phyloP scores from a whole-genome alignment of 164 flowering plant genomes.

The Paratinospora sagittata region DNA sequence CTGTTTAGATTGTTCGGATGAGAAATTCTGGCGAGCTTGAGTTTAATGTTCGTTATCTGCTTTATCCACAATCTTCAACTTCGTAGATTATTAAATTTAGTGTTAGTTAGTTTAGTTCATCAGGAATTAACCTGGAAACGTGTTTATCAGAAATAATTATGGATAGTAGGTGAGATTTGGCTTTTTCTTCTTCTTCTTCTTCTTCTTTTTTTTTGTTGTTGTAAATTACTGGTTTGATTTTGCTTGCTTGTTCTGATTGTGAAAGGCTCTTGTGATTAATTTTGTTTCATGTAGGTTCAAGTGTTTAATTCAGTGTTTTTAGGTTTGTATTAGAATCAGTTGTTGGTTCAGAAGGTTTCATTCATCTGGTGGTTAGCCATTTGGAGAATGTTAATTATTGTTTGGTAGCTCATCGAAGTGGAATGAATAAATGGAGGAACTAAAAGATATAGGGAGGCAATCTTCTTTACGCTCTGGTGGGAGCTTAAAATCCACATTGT shows the following conservation, averaged over 20 bases:
- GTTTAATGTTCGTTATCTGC: neutral
- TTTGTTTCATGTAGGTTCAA: conserved; percentile 4
- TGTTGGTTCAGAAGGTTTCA: neutral
- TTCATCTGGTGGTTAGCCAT: neutral
- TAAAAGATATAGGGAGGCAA: conserved; percentile 36
- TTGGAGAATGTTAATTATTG: neutral
- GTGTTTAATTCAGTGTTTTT: neutral
- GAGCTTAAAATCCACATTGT: conserved; percentile 54
- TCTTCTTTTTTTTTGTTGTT: too few relatives aligned
- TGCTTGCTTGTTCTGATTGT: neutral
- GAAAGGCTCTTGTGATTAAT: conserved; percentile 1
- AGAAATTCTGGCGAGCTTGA: neutral
- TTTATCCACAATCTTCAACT: neutral
- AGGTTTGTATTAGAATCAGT: neutral
- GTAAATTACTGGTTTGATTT: neutral
- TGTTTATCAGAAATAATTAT: neutral
- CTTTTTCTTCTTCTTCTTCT: too few relatives aligned
- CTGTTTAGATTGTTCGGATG: neutral
- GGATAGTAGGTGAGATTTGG: neutral
- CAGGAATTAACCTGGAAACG: neutral
- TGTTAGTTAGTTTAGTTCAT: neutral
- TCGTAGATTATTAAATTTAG: neutral
- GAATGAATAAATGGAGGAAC: conserved; percentile 45
- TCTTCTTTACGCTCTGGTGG: conserved; percentile 45
- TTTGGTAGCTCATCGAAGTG: conserved; percentile 3